Percentiles rank a stretch among this genome's conserved stretches.
Evolutionary conservation across 2,329 filamentous ascomycete genomes (phyloP).

Genomic region (Tolypocladium album): DNA sequence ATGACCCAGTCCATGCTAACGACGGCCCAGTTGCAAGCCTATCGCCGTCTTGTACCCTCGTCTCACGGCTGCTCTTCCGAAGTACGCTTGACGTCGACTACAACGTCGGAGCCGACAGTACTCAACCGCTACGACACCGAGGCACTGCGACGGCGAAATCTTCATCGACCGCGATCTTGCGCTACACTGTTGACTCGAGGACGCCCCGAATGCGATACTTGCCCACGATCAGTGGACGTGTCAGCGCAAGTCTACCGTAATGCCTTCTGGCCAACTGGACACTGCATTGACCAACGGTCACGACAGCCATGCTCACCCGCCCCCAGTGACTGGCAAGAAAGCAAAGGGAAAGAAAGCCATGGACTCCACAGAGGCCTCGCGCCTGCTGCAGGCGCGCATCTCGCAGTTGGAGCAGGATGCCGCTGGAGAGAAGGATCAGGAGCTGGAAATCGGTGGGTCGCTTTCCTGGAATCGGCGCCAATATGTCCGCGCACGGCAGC

Average conservation of each 20-base stretch:
- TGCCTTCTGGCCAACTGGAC: slow-evolving; percentile 30
- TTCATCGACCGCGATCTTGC: neutral
- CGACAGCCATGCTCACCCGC: slow-evolving; percentile 24
- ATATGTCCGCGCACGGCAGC: neutral
- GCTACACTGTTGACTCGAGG: slow-evolving; percentile 4
- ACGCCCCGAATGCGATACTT: slow-evolving; percentile 5
- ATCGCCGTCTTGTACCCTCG: neutral
- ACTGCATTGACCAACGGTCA: slow-evolving; percentile 30
- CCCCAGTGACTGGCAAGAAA: slow-evolving; percentile 54
- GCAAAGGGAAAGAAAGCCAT: slow-evolving; percentile 74
- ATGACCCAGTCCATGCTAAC: neutral
- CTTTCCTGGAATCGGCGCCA: neutral
- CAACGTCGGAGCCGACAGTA: neutral
- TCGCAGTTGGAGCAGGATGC: slow-evolving; percentile 91
- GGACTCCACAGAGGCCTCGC: slow-evolving; percentile 82
- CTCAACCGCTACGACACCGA: too few relatives aligned
- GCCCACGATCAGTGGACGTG: slow-evolving; percentile 4
- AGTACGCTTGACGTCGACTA: neutral
- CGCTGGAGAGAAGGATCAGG: slow-evolving; percentile 88
- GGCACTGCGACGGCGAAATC: neutral
- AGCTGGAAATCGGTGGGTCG: slow-evolving; percentile 79
- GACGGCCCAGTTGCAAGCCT: neutral
- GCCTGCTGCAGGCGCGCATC: slow-evolving; percentile 85
- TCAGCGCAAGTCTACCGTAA: slow-evolving; percentile 13
- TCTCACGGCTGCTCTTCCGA: neutral